Base-by-base conservation (phyloP, 345 rosid species). In the Geranium rotundifolium region DNA sequence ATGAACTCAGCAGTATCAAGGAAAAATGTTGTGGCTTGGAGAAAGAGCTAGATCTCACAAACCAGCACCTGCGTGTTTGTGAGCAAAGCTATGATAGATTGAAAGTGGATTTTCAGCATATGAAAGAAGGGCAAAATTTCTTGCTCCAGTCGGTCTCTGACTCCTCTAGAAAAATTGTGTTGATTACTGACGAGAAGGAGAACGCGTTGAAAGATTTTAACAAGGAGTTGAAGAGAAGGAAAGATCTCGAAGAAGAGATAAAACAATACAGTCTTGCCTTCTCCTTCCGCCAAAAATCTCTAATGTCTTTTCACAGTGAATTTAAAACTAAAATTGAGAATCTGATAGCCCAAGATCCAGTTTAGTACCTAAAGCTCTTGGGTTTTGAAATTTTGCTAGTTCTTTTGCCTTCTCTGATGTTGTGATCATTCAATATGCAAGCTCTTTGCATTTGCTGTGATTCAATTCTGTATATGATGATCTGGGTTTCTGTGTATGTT, bases 101-200 rank as follows among this genome's bases (percentile, higher is more conserved):
- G 81, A 81, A 83, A 81, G 81, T 69, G 64, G 85, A 85, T 58
- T 74, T 80, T 73, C 80, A 73, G 60, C 56, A 65, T 23, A 34
- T 92, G 75, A 82, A 84, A 67, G 81, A 83, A 72, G 95, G 89
- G 73, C 74, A 80, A 56, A 85, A 87, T n/a, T 63, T 70, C 7
- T 73, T 89, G 77, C 69, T 69, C 20, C 71, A 61, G 68, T 41
- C 68, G 68, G 60, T 77, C 29, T 68, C 80, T 1, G 79, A 80
- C 64, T 77, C 88, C 29, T 77, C 82, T 64, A 72, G 67, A 69
- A 85, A 76, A 56, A 73, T 83, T 46, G 71, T 77, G 34, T 39
- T 65, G 66, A 73, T 73, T 58, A 73, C 75, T 10, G 66, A 70
- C 63, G 81, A 81, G 66, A 85, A 83, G 80, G 95, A 87, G 62